phyloP scores from a whole-genome alignment of 108 stramenopile genomes.

The Nitzschia sp. region DNA sequence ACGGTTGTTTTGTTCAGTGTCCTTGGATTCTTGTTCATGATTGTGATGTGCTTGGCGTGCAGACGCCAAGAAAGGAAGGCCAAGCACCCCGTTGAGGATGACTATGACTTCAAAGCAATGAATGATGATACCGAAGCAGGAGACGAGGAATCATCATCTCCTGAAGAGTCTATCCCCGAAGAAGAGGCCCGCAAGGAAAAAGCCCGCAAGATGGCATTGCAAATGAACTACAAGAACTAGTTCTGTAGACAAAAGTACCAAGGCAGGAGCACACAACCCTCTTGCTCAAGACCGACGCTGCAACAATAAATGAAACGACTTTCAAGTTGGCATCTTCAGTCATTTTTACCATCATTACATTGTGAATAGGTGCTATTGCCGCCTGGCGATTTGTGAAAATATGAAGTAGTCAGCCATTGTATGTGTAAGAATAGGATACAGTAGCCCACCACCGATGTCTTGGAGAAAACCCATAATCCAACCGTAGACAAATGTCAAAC shows the following conservation, averaged over 20 bases:
- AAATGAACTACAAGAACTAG: constrained; percentile 7
- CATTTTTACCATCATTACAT: neutral
- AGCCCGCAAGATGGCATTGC: neutral
- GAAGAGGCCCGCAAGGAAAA: neutral
- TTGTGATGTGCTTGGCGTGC: constrained; percentile 23
- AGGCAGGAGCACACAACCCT: neutral
- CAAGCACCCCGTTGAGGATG: constrained; percentile 19
- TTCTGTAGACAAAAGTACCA: neutral
- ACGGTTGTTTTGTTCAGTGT: constrained; percentile 21
- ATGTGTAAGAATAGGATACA: constrained; percentile 36
- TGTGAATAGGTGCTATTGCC: neutral
- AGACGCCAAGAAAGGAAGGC: too few relatives aligned
- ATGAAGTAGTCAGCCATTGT: constrained; percentile 45
- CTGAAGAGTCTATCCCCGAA: neutral
- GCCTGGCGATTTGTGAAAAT: constrained; percentile 34
- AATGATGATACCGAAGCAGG: neutral
- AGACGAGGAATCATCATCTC: neutral
- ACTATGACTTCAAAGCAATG: constrained; percentile 15
- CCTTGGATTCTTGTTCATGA: constrained; percentile 13
- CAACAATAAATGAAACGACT: too few relatives aligned
- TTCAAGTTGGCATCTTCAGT: too few relatives aligned
- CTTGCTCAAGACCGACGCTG: too few relatives aligned
- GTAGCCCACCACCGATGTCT: constrained; percentile 16
- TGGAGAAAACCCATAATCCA: constrained; percentile 29
- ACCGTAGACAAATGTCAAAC: constrained; percentile 39